Conservation (phyloP, 1,284 basidiomycete species). For the Ustilago nuda region DNA sequence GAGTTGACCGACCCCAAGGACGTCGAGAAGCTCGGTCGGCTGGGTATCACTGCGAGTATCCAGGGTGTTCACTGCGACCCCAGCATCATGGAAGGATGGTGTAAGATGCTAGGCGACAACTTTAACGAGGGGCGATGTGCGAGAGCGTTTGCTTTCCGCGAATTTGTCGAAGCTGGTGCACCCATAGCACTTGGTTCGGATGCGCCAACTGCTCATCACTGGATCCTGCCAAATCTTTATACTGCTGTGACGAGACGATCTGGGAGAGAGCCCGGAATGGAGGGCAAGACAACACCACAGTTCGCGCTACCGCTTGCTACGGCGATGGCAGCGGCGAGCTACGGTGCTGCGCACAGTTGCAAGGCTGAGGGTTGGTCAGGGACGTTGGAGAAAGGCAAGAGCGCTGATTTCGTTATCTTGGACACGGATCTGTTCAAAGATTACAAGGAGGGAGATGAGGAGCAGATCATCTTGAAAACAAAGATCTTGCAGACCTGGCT, state of each 20-base stretch:
- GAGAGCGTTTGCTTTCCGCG: constrained; percentile 47
- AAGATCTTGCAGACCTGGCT: constrained; percentile 54
- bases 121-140: constrained; percentile 36
- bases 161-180: constrained; percentile 47
- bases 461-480: constrained; percentile 36
- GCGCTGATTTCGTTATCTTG: constrained; percentile 50
- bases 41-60: constrained; percentile 50
- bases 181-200: constrained; percentile 49
- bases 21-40: constrained; percentile 42
- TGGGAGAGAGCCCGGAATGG: constrained; percentile 28
- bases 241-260: constrained; percentile 45
- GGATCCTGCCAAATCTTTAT: constrained; percentile 49
- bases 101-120: constrained; percentile 40
- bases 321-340: constrained; percentile 40
- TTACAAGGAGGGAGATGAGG: constrained; percentile 28
- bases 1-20: constrained; percentile 47
- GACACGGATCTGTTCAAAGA: constrained; percentile 48
- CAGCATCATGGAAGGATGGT: constrained; percentile 43
- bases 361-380: constrained; percentile 43
- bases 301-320: constrained; percentile 50
- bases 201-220: constrained; percentile 43
- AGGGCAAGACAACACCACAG: constrained; percentile 37
- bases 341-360: constrained; percentile 48
- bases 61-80: constrained; percentile 54
- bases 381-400: constrained; percentile 40